Evolutionary conservation across 495 filamentous ascomycete genomes (phyloP), one percentile per base, ranked within the genome.

Genomic region (Penicillium arizonense): DNA sequence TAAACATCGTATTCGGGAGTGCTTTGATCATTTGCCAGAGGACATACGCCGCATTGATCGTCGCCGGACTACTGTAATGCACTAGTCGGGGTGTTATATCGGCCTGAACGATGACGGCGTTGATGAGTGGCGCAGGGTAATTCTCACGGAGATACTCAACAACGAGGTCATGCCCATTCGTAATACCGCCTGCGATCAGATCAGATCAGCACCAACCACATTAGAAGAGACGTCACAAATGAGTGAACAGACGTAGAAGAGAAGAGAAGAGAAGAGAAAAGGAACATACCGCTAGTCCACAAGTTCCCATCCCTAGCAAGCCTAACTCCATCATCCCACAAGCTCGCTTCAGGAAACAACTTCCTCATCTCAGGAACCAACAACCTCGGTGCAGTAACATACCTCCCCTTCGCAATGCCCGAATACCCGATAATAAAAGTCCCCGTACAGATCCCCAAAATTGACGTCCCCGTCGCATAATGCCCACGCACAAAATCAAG

Each of bases 121-220:
- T 79, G 3, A 75, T 73, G 4, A 81, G 52, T 0, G 74, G 60
- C 0, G 65, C 65, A 0, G 78, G 73, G 52, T 80, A 83, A 4
- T 70, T 65, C 6, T 72, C 64, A 12, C 77, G 70, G 13, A 77
- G 63, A 57, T 84, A 87, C 21, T 74, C 75, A 8, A 79, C 71
- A 7, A 84, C 77, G 39, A 86, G 70, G 54, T 87, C 84, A 56
- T 83, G 81, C 7, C 82, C 82, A 54, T 85, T 86, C 21, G 83
- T 86, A 21, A 87, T 72, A 38, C 81, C 82, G 8, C 81, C 81
- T 84, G 38, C 3, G 26, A 14, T 21, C 11, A 34, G 43, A 34
- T 7, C 13, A 28, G 5, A 1, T 48, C 5, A 33, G 10, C 6
- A 5, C 13, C 4, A 32, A 16, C 26, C 8, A n/a, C 18, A 21